Conservation (phyloP, 768 basidiomycete species). For the Auricularia sp. region DNA sequence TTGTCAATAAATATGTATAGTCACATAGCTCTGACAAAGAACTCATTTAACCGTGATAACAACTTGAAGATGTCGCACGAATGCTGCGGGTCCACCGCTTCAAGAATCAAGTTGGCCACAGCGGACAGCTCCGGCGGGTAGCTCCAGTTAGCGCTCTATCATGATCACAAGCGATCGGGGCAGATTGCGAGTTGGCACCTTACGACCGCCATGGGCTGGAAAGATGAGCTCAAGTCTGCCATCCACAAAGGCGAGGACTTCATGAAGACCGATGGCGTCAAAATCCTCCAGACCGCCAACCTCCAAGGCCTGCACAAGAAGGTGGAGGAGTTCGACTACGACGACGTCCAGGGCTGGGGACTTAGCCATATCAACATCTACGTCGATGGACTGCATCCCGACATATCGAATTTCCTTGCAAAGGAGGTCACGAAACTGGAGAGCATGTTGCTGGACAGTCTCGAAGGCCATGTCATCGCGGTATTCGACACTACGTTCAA, state of each 20-base stretch:
- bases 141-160: slow-evolving; percentile 1
- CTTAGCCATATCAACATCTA: background rate
- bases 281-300: background rate
- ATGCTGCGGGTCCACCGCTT: too few relatives aligned
- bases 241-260: background rate
- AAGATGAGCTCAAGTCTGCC: background rate
- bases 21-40: too few relatives aligned
- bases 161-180: too few relatives aligned
- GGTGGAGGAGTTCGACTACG: background rate
- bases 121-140: too few relatives aligned
- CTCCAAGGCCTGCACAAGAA: background rate
- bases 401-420: background rate
- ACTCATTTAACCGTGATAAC: too few relatives aligned
- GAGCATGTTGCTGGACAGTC: background rate
- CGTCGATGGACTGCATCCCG: background rate
- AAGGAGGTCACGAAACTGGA: background rate
- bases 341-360: background rate
- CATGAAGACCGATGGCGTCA: background rate
- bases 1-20: too few relatives aligned
- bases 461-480: background rate
- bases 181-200: background rate
- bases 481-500: background rate
- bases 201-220: background rate
- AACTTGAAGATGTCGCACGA: too few relatives aligned
- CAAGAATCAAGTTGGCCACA: too few relatives aligned